Base-by-base conservation (phyloP, 2,329 filamentous ascomycete species). In the Ophiosphaerella korrae region DNA sequence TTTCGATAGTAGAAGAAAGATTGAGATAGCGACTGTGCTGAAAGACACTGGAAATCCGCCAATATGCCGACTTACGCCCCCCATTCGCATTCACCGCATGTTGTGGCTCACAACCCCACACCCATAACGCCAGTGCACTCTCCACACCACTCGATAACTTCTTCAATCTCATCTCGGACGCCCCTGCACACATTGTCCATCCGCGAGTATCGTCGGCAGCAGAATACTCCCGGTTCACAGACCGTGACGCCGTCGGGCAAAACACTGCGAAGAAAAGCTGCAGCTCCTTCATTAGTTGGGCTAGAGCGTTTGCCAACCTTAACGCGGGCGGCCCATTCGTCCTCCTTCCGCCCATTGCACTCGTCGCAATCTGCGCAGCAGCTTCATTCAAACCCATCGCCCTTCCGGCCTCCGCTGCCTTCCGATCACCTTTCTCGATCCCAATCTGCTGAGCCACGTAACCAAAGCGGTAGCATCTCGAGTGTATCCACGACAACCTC, bases 121-220 rank as follows among this genome's bases (percentile, higher is more conserved):
- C 69, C 66, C 8, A 55, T 66, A 31, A 72, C 71, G n/a, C 72
- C 71, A 2, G 40, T 67, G 13, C 72, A 74, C 62, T 74, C 71
- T 18, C 66, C 72, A 21, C 71, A 73, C 41, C 68, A 69, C 50
- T 75, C 72, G 3, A 59, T 71, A 18, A 58, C 64, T 31, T 71
- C 64, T 31, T 70, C 72, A 4, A 55, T 60, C 13, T 68, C 68
- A 26, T 63, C 69, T 5, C 67, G 67, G 21, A 67, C 68, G 31
- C 68, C 70, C 4, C 35, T 70, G 16, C 71, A 72, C 38, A 60
- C 64, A 3, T 60, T 75, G n/a, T 67, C 73, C 18, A 60, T 75
- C 16, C 73, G 73, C 62, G 71, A 74, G 49, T 75, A 75, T 48
- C 71, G 73, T 49, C 72, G 70, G 50, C 71, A 71, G 55, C 70